A percentile compares a stretch with the other conserved stretches of the same genome.
Conservation (phyloP, 2,329 filamentous ascomycete species). For the Cryphonectria carpinicola region DNA sequence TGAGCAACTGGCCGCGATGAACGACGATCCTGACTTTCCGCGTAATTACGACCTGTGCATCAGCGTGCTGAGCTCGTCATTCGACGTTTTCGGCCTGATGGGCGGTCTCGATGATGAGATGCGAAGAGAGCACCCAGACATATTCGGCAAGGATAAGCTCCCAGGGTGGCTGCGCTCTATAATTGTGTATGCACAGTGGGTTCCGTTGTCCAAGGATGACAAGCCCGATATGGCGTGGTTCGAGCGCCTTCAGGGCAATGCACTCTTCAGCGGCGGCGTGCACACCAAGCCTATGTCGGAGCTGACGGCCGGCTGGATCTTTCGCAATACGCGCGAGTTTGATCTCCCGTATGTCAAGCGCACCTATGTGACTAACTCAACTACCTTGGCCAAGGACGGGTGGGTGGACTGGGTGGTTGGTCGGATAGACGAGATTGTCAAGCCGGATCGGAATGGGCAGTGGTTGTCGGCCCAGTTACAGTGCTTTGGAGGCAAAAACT, state of each 20-base stretch:
- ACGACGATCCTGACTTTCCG: conserved; percentile 47
- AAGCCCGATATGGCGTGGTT: conserved; percentile 45
- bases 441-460: conserved; percentile 39
- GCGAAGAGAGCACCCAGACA: conserved; percentile 41
- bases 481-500: conserved; percentile 48
- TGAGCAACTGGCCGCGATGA: conserved; percentile 47
- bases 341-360: conserved; percentile 53
- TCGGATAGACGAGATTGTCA: conserved; percentile 44
- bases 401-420: conserved; percentile 45
- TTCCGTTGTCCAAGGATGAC: conserved; percentile 44
- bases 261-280: conserved; percentile 36
- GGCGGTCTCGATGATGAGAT: conserved; percentile 43
- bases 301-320: conserved; percentile 51
- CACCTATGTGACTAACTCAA: conserved; percentile 49
- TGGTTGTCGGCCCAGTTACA: conserved; percentile 52
- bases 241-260: conserved; percentile 39
- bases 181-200: conserved; percentile 54
- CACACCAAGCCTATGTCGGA: conserved; percentile 48
- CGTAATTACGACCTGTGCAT: conserved; percentile 52
- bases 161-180: conserved; percentile 46
- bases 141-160: conserved; percentile 42
- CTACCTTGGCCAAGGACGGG: conserved; percentile 42
- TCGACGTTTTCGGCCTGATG: conserved; percentile 41
- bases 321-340: conserved; percentile 50
- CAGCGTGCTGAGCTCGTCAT: conserved; percentile 48